These are phyloP conservation scores for Trichosanthes cucumerina DNA, from an alignment of 306 rosid genomes.

Conservation along the genomic window DNA sequence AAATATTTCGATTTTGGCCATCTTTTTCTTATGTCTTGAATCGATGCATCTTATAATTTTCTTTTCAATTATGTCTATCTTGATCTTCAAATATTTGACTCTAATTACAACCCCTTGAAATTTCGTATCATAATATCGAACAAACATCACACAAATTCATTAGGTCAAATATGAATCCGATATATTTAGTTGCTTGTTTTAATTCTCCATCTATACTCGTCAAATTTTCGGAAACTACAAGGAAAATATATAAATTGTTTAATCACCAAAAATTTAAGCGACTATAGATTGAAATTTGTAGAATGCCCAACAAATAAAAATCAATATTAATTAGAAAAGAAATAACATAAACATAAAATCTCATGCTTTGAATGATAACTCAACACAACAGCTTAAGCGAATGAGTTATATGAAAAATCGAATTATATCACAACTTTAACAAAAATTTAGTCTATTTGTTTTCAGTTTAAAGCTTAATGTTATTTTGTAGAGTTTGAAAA, in stretches of 20 bases:
- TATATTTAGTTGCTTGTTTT: not conserved
- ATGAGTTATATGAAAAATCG: too few species aligned
- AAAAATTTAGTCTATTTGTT: too few species aligned
- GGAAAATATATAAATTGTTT: not conserved
- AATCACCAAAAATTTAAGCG: too few species aligned
- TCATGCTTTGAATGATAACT: too few species aligned
- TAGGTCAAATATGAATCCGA: not conserved
- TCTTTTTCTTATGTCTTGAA: not conserved
- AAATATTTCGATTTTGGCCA: not conserved
- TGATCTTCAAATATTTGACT: not conserved
- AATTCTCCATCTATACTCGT: not conserved
- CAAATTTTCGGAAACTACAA: not conserved
- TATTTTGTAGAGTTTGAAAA: too few species aligned
- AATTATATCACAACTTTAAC: too few species aligned
- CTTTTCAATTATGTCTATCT: not conserved
- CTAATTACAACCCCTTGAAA: not conserved
- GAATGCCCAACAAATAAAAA: too few species aligned
- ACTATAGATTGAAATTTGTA: too few species aligned
- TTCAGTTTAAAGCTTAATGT: too few species aligned
- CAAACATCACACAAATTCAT: not conserved
- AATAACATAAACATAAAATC: too few species aligned
- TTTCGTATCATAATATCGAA: not conserved
- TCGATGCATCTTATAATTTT: slow-evolving; percentile 3
- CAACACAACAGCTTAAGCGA: too few species aligned
- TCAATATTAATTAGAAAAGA: too few species aligned